Evolutionary conservation across 1,284 basidiomycete species (phyloP), one percentile per base, ranked within the genome.

Genomic region (Ustilago crameri): DNA sequence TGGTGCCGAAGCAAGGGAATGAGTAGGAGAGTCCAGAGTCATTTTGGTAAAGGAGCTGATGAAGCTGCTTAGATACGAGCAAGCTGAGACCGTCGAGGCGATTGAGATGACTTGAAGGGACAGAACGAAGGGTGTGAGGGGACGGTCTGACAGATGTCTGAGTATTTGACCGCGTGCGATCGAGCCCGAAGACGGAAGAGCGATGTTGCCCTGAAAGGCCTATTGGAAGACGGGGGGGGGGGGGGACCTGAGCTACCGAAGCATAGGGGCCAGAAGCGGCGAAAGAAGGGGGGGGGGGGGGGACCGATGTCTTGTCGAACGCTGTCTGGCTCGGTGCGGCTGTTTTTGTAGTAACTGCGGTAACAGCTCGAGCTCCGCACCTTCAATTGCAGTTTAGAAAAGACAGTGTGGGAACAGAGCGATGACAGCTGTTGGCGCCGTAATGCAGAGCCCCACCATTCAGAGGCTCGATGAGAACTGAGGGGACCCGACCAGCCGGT

Each of bases 1-100:
- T 1, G 57, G 15, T 10, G 41, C 35, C 35, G 20, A 27, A 24
- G 41, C 38, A 14, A 20, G 57, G 48, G 5, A 43, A n/a, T 30
- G 62, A 20, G 37, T 37, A 9, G 46, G 42, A 17, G 62, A 54
- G 17, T 49, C 30, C 22, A 30, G 24, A 7, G 42, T 30, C 61
- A 58, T 65, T 17, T 27, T 43, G 37, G n/a, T n/a, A n/a, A n/a
- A n/a, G n/a, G n/a, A n/a, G n/a, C 22, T 22, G n/a, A 37, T 17
- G 12, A 32, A 4, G 2, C 9, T 23, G 48, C 12, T 7, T 24
- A 9, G 18, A 23, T 9, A 37, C 18, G n/a, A 24, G 7, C 9
- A n/a, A 8, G 18, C 5, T 4, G 14, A 4, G 40, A 10, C 14
- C 22, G 9, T 42, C n/a, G 10, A 17, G 12, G n/a, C 4, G 40